These are phyloP conservation scores for Alectoria sarmentosa DNA, from an alignment of 495 filamentous ascomycete genomes.

Conservation along the genomic window DNA sequence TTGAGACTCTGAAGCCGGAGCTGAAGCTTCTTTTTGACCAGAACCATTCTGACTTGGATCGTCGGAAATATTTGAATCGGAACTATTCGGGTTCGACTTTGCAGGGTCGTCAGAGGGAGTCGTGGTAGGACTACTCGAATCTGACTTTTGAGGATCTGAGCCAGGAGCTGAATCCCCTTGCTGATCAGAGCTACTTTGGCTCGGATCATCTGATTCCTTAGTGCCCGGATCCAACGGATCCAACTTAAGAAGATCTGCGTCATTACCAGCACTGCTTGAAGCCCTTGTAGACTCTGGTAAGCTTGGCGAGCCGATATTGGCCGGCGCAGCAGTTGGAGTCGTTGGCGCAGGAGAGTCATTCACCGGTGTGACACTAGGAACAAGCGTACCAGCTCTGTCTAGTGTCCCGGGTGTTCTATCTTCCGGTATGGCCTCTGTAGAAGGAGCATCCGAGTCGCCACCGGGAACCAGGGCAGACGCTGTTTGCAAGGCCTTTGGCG, in stretches of 20 bases:
- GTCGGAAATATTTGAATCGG: neutral
- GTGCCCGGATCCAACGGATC: neutral
- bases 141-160: neutral
- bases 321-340: neutral
- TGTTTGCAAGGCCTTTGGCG: constrained; percentile 15
- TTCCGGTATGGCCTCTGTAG: neutral
- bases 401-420: neutral
- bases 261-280: neutral
- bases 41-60: neutral
- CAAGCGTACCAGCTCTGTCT: neutral
- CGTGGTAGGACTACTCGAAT: neutral
- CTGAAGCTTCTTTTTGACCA: neutral
- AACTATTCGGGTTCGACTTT: neutral
- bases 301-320: constrained; percentile 7
- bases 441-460: neutral
- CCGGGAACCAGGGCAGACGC: constrained; percentile 8
- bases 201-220: neutral
- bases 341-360: neutral
- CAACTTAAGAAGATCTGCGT: neutral
- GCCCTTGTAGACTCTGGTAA: constrained; percentile 1
- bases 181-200: neutral
- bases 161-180: neutral
- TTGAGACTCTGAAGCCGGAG: neutral
- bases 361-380: neutral
- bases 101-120: neutral